A percentile compares a stretch with the other conserved stretches of the same genome.
Conservation (phyloP, 1,139 yeast genomes). For the Candida neerlandica region DNA sequence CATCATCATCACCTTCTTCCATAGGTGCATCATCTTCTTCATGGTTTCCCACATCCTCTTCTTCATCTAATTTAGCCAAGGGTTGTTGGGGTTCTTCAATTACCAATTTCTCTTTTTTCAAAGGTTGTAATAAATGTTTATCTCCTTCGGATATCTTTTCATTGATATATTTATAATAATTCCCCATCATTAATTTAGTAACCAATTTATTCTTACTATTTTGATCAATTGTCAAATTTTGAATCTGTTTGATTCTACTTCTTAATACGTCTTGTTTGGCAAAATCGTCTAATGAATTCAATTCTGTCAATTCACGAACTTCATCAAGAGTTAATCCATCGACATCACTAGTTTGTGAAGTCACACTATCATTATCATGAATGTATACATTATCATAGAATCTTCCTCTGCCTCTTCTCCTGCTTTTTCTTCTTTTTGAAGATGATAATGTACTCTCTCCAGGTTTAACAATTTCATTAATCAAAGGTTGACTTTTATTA, state of each 20-base stretch:
- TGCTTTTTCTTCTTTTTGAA: slow-evolving; percentile 13
- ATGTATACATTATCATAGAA: not conserved
- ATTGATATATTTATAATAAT: slow-evolving; percentile 52
- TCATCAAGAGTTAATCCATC: slow-evolving; percentile 45
- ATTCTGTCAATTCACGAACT: slow-evolving; percentile 38
- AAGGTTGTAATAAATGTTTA: slow-evolving; percentile 17
- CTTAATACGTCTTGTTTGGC: slow-evolving; percentile 55
- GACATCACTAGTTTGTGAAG: slow-evolving; percentile 31
- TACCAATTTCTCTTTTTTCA: slow-evolving; percentile 23
- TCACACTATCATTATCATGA: slow-evolving; percentile 25
- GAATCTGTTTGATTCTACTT: slow-evolving; percentile 57
- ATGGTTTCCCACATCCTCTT: slow-evolving; percentile 19
- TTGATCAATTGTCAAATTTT: slow-evolving; percentile 49
- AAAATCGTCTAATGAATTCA: slow-evolving; percentile 50
- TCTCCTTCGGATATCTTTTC: slow-evolving; percentile 28
- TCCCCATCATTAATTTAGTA: slow-evolving; percentile 78
- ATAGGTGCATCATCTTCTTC: slow-evolving; percentile 3
- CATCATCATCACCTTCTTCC: slow-evolving; percentile 15
- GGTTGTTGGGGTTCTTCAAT: slow-evolving; percentile 13
- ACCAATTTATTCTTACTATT: slow-evolving; percentile 62
- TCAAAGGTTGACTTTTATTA: slow-evolving; percentile 48
- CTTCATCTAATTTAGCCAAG: slow-evolving; percentile 14
- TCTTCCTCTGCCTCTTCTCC: not conserved
- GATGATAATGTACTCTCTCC: slow-evolving; percentile 20
- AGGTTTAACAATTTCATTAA: slow-evolving; percentile 54